A percentile compares a stretch with the other conserved stretches of the same genome.
phyloP scores from a whole-genome alignment of 352 stramenopile species.

The Phytophthora palmivora region DNA sequence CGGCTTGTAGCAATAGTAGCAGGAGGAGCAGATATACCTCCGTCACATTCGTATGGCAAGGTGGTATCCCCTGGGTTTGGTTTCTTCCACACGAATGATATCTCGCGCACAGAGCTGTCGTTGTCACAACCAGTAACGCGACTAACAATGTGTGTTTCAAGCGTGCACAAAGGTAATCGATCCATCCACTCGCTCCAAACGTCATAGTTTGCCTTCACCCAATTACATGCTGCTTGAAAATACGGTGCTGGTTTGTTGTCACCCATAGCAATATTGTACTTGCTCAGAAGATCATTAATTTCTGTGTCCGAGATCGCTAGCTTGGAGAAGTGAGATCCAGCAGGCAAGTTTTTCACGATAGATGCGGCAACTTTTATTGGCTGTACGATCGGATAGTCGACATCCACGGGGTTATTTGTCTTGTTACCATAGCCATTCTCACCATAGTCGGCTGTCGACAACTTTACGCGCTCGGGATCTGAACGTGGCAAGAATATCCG shows the following conservation, averaged over 20 bases:
- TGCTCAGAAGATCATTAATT: slow-evolving; percentile 45
- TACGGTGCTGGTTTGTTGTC: slow-evolving; percentile 32
- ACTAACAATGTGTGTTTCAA: slow-evolving; percentile 40
- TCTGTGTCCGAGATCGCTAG: slow-evolving; percentile 42
- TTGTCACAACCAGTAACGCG: slow-evolving; percentile 35
- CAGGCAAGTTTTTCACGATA: slow-evolving; percentile 34
- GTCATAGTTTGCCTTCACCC: no score
- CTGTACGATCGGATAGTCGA: slow-evolving; percentile 46
- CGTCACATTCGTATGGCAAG: slow-evolving; percentile 55
- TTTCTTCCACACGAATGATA: slow-evolving; percentile 47
- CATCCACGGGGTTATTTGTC: slow-evolving; percentile 52
- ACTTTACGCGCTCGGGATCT: slow-evolving; percentile 35
- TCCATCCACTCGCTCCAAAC: slow-evolving; percentile 55
- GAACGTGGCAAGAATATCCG: slow-evolving; percentile 52
- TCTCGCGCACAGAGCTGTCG: slow-evolving; percentile 10
- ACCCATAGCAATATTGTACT: slow-evolving; percentile 22
- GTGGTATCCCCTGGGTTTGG: slow-evolving; percentile 45
- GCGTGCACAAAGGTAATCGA: slow-evolving; percentile 41
- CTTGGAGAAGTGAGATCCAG: slow-evolving; percentile 39
- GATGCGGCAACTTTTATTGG: slow-evolving; percentile 46
- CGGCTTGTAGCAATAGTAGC: no score
- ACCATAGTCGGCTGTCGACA: slow-evolving; percentile 41
- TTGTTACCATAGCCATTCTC: slow-evolving; percentile 51
- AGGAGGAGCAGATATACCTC: no score
- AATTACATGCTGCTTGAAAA: slow-evolving; percentile 56